Evolutionary conservation across 1,139 yeast genomes (phyloP).

Genomic region (Yamadazyma friedrichii): DNA sequence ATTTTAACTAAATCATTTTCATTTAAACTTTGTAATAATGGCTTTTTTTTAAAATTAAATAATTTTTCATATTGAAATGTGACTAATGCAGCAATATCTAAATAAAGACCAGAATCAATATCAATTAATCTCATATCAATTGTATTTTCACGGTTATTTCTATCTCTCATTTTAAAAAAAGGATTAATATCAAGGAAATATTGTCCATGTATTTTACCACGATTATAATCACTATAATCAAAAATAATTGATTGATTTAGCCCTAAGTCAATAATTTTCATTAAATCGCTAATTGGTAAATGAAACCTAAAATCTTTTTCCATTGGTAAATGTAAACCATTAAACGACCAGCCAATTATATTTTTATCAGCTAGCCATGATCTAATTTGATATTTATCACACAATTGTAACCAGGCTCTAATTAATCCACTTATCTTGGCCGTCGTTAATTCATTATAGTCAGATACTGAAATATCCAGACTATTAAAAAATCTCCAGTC

Average conservation of each 20-base stretch:
- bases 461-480: constrained; percentile 17
- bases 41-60: constrained; percentile 12
- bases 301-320: constrained; percentile 53
- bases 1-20: constrained; percentile 11
- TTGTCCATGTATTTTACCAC: constrained; percentile 22
- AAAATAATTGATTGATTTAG: constrained; percentile 45
- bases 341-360: constrained; percentile 53
- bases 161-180: constrained; percentile 31
- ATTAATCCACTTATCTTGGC: constrained; percentile 28
- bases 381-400: constrained; percentile 23
- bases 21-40: constrained; percentile 15
- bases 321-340: constrained; percentile 53
- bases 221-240: constrained; percentile 20
- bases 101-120: constrained; percentile 67
- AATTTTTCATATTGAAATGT: constrained; percentile 16
- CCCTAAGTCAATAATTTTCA: constrained; percentile 29
- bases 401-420: constrained; percentile 32
- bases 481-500: constrained; percentile 49
- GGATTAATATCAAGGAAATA: constrained; percentile 43
- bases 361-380: constrained; percentile 54
- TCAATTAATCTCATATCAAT: constrained; percentile 84
- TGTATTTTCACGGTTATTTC: constrained; percentile 50
- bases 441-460: constrained; percentile 23
- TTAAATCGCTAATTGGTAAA: constrained; percentile 45
- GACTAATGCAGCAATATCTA: constrained; percentile 61